Evolutionary conservation across 2,329 filamentous ascomycete species (phyloP).

Genomic region (Cephalotrichum gorgonifer): DNA sequence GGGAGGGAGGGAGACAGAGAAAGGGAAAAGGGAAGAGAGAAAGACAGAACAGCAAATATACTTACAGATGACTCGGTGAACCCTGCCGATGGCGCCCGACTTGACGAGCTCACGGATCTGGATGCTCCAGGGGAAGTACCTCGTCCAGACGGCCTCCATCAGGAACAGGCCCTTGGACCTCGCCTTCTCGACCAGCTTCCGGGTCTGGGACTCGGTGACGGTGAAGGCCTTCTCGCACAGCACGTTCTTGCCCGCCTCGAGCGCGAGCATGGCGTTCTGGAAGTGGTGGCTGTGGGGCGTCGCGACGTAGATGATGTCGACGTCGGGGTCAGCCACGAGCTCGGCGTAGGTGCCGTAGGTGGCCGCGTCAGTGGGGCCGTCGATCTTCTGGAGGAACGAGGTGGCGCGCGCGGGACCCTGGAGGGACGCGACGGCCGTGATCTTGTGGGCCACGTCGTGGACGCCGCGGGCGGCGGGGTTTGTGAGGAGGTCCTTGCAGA

Average conservation of each 20-base stretch:
- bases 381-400: slow-evolving; percentile 61
- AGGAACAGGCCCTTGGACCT: slow-evolving; percentile 63
- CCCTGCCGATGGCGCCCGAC: slow-evolving; percentile 44
- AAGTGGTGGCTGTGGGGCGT: slow-evolving; percentile 91
- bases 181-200: slow-evolving; percentile 61
- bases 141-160: slow-evolving; percentile 86
- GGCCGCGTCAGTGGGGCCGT: slow-evolving; percentile 56
- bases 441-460: slow-evolving; percentile 62
- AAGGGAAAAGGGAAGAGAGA: neutral
- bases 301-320: slow-evolving; percentile 82
- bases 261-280: slow-evolving; percentile 77
- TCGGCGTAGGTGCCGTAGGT: slow-evolving; percentile 76
- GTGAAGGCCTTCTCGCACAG: slow-evolving; percentile 89
- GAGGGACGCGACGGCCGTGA: slow-evolving; percentile 74
- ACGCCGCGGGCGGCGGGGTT: slow-evolving; percentile 62
- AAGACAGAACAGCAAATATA: neutral
- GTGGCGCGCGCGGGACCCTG: slow-evolving; percentile 58
- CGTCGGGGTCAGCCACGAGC: slow-evolving; percentile 64
- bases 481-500: slow-evolving; percentile 68
- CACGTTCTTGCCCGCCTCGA: slow-evolving; percentile 77
- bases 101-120: slow-evolving; percentile 57
- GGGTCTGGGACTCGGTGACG: slow-evolving; percentile 68
- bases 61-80: slow-evolving; percentile 48
- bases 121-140: slow-evolving; percentile 77
- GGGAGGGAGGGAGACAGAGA: neutral